phyloP scores from a whole-genome alignment of 2,329 filamentous ascomycete genomes.

The Didymella lethalis region DNA sequence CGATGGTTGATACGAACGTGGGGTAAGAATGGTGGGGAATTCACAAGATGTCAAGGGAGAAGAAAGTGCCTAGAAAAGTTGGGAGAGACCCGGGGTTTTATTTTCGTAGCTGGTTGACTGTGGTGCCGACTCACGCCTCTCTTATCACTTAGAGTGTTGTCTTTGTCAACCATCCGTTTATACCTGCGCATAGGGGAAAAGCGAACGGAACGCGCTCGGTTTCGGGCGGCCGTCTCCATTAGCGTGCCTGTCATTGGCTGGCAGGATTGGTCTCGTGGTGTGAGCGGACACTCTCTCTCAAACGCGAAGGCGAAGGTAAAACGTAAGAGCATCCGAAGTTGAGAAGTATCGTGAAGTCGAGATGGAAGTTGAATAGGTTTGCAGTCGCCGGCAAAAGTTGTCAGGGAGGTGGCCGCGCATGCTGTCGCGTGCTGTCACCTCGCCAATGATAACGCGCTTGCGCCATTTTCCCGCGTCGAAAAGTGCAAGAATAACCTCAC shows the following conservation, averaged over 20 bases:
- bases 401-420: conserved; percentile 11
- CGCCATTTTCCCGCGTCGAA: conserved; percentile 15
- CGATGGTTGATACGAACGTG: conserved; percentile 26
- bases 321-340: conserved; percentile 1
- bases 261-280: conserved; percentile 21
- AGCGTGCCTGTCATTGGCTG: conserved; percentile 33
- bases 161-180: conserved; percentile 25
- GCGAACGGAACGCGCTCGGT: conserved; percentile 28
- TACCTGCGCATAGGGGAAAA: conserved; percentile 30
- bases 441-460: conserved; percentile 20
- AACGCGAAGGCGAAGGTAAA: conserved; percentile 1
- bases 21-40: conserved; percentile 27
- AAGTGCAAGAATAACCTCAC: conserved; percentile 22
- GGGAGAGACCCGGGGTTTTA: conserved; percentile 27
- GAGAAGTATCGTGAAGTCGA: conserved; percentile 1
- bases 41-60: conserved; percentile 9
- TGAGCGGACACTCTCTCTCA: conserved; percentile 11
- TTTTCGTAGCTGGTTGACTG: conserved; percentile 27
- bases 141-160: conserved; percentile 32
- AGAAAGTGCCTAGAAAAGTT: conserved; percentile 16
- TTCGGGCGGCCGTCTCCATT: conserved; percentile 33
- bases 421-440: conserved; percentile 15
- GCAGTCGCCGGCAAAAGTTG: conserved; percentile 18
- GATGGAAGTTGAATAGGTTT: conserved; percentile 4
- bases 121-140: conserved; percentile 39